These are phyloP conservation scores for Taphrina deformans DNA, from an alignment of 1,139 yeast species.

Conservation along the genomic window DNA sequence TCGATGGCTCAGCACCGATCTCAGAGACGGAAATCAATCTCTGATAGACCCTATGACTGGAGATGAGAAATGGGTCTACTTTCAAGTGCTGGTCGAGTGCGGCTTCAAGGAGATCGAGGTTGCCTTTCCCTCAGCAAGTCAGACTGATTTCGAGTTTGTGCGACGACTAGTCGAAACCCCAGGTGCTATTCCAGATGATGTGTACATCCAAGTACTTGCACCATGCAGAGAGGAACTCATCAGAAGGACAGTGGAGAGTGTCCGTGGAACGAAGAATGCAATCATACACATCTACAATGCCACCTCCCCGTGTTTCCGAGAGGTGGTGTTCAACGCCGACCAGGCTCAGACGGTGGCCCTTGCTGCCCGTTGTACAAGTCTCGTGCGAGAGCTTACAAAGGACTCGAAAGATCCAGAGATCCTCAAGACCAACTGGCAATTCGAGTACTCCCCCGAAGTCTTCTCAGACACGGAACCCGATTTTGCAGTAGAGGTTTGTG, in stretches of 20 bases:
- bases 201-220: slow-evolving; percentile 83
- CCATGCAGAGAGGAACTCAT: slow-evolving; percentile 91
- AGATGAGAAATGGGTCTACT: slow-evolving; percentile 83
- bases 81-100: slow-evolving; percentile 77
- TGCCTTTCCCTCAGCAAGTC: slow-evolving; percentile 94
- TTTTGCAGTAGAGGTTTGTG: slow-evolving; percentile 80
- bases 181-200: slow-evolving; percentile 67
- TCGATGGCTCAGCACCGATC: slow-evolving; percentile 93
- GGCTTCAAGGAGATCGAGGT: slow-evolving; percentile 98
- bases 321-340: slow-evolving; percentile 83
- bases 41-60: slow-evolving; percentile 87
- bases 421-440: slow-evolving; percentile 76
- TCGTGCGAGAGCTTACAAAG: slow-evolving; percentile 80
- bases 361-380: slow-evolving; percentile 79
- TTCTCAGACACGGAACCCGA: slow-evolving; percentile 87
- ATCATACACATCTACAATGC: slow-evolving; percentile 90
- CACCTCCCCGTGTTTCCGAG: slow-evolving; percentile 85
- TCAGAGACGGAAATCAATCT: slow-evolving; percentile 96
- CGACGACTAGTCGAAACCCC: slow-evolving; percentile 88
- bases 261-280: slow-evolving; percentile 86
- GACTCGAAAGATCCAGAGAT: slow-evolving; percentile 68
- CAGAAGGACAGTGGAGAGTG: slow-evolving; percentile 81
- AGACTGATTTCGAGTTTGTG: slow-evolving; percentile 93
- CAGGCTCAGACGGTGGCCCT: slow-evolving; percentile 73
- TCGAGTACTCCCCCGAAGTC: slow-evolving; percentile 93